These are phyloP conservation scores for Oryza meridionalis DNA, from an alignment of 176 grass and related monocot genomes.

Conservation along the genomic window DNA sequence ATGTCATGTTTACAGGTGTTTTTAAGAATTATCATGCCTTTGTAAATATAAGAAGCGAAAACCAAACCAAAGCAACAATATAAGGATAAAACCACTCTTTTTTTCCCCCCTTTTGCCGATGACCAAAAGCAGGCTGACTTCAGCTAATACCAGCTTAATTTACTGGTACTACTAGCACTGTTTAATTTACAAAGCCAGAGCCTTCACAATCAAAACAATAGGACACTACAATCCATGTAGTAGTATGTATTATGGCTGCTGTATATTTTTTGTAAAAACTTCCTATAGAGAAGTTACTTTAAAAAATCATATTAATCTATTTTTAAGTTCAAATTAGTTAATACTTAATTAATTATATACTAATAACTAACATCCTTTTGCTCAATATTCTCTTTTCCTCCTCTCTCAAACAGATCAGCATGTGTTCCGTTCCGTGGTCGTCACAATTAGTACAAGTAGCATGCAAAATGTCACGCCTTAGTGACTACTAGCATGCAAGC, in stretches of 20 bases:
- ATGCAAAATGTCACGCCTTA: constrained; percentile 28
- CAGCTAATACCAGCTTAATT: background rate
- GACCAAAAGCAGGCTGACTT: background rate
- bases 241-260: too few species aligned
- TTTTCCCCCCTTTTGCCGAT: background rate
- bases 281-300: too few species aligned
- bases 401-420: background rate
- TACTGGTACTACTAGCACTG: background rate
- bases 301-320: too few species aligned
- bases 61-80: background rate
- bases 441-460: background rate
- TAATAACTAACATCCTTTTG: too few species aligned
- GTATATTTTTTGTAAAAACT: too few species aligned
- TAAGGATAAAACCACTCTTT: background rate
- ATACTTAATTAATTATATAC: too few species aligned
- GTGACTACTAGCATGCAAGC: constrained; percentile 32
- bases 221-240: too few species aligned
- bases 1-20: too few species aligned
- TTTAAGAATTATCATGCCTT: background rate
- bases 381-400: too few species aligned
- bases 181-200: background rate
- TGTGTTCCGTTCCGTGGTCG: background rate
- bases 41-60: background rate
- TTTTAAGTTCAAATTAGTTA: too few species aligned
- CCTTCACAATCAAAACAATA: background rate